Base-by-base conservation (phyloP, 2,329 filamentous ascomycete genomes). In the Macrophomina pseudophaseolina region DNA sequence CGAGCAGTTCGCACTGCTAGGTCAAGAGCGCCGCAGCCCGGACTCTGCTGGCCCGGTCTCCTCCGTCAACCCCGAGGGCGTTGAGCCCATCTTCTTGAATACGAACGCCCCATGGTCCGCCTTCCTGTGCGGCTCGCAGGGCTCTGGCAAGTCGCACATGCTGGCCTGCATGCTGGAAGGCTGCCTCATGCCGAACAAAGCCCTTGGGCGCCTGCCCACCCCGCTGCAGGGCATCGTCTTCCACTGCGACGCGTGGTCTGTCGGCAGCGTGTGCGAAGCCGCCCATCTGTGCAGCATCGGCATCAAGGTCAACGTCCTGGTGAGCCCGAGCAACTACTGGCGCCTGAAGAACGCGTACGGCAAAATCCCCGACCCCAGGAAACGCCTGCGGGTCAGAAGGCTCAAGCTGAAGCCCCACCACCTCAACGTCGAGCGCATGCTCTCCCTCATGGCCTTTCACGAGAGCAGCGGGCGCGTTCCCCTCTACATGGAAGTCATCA, bases 81-180 rank as follows among this genome's bases (percentile, higher is more conserved):
- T 44, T 0, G 64, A 66, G 51, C 73, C 74, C 0, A 69, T 86
- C 1, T 80, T 84, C 32, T 71, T 84, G 18, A 89, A 89, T 69
- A 83, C 83, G 1, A 82, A 86, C 32, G 79, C 81, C 0, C 87
- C 87, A 0, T 86, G 82, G 69, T 88, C 86, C 0, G 79, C 82
- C 0, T 90, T 90, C 72, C 85, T 90, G 23, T 90, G 88, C 67
- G 88, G 88, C 1, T 84, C 84, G 1, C 87, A 90, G 70, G 88
- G 87, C 0, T 85, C 83, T 49, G 88, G 88, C 0, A 90, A 90
- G 71, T 86, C 83, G 23, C 85, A 90, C 66, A 88, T 87, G 0
- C 77, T 88, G 2, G 84, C 85, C 0, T 87, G 84, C 70, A 77
- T 90, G 56, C 77, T 89, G 0, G 86, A 90, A 71, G 88, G 86